Evolutionary conservation across 2,329 filamentous ascomycete species (phyloP).

Genomic region (Immersiporthe knoxdaviesiana): DNA sequence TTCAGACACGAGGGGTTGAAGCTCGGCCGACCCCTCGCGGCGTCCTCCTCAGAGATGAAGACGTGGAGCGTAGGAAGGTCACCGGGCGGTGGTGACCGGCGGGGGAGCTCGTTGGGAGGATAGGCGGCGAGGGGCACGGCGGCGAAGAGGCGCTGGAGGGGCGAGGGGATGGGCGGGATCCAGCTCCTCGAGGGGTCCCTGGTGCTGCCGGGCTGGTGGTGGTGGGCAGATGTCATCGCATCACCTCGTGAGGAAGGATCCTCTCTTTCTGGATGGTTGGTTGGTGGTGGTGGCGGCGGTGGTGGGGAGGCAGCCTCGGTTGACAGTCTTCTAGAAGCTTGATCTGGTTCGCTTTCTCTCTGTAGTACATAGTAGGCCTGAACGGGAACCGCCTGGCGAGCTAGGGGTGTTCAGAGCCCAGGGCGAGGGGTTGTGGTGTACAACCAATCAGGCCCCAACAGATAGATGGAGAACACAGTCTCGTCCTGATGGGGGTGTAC

Average conservation of each 20-base stretch:
- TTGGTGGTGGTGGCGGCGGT: not conserved
- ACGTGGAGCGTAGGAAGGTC: constrained; percentile 68
- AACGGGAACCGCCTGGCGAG: too few species aligned
- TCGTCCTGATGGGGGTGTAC: not conserved
- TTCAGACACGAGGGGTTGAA: constrained; percentile 93
- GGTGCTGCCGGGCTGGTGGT: not conserved
- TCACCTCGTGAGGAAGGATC: not conserved
- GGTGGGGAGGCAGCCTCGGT: not conserved
- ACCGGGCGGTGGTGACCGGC: constrained; percentile 50
- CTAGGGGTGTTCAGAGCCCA: too few species aligned
- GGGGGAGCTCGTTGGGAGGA: constrained; percentile 73
- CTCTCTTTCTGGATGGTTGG: not conserved
- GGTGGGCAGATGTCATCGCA: constrained; percentile 26
- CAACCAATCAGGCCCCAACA: not conserved
- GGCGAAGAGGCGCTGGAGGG: constrained; percentile 83
- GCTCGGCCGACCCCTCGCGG: constrained; percentile 65
- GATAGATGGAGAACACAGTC: too few species aligned
- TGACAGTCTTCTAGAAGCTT: not conserved
- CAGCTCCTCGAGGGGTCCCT: constrained; percentile 38
- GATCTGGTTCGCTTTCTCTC: too few species aligned
- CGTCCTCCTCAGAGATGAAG: constrained; percentile 71
- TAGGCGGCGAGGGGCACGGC: constrained; percentile 79
- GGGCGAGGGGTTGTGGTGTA: not conserved
- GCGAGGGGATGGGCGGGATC: constrained; percentile 65
- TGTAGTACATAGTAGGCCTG: too few species aligned